Evolutionary conservation across 2,329 filamentous ascomycete species (phyloP), one percentile per base, ranked within the genome.

Genomic region (Hymenoscyphus repandus): DNA sequence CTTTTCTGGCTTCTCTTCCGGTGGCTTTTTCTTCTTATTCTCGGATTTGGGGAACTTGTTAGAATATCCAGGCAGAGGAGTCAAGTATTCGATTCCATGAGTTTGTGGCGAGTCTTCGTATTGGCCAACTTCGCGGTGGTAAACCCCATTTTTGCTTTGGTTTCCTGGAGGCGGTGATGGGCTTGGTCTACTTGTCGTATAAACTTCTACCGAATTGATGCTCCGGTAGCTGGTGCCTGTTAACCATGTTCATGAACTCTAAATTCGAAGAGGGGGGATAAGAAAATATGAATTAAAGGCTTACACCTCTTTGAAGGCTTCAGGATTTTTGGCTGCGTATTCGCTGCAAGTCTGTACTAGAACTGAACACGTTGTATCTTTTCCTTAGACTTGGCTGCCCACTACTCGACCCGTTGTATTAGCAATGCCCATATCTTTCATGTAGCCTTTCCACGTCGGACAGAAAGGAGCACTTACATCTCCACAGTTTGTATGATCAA

Each of bases 401-500:
- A 55, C 49, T 50, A 46, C 1, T 20, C 15, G 2, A 5, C 39
- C 17, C 6, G 17, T 13, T 7, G 18, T 22, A 31, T 31, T 32
- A 50, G 31, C 34, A 31, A 1, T 32, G 32, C n/a, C 20, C 6
- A 18, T 22, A 34, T 6, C 2, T 6, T 27, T 13, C 6, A 37
- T 13, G 15, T 10, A 37, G 5, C 12, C 15, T 10, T 11, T 5
- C 15, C 34, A 37, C 34, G 10, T 4, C 34, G 20, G 6, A 18
- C 7, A 9, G 3, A 12, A 15, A 20, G 22, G 11, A 5, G 15
- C 6, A 45, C 47, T 45, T 30, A 50, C 47, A 49, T 84, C 80
- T 22, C 88, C 88, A 63, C 88, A 93, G 64, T 92, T 89, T 45
- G 87, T 81, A 20, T 54, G 90, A 62, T 89, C 83, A 60, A 90